These are phyloP conservation scores for Cymbopogon citratus DNA, from an alignment of 176 grass and related monocot species.

Conservation along the genomic window DNA sequence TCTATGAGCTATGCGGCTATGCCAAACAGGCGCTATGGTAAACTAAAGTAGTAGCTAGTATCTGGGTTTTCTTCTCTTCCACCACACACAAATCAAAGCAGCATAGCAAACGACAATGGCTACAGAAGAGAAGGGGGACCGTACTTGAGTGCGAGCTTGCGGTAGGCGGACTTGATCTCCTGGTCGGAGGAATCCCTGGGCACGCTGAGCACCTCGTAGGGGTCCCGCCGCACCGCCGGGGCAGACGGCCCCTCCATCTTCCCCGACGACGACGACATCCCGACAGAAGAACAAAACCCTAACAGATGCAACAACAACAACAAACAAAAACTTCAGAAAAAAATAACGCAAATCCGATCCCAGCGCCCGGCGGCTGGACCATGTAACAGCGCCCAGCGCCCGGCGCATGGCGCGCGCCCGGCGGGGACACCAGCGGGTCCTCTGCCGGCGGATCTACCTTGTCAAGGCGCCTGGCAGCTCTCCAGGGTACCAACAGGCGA, in stretches of 20 bases:
- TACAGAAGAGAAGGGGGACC: background rate
- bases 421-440: background rate
- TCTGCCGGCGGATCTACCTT: background rate
- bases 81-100: background rate
- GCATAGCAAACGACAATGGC: background rate
- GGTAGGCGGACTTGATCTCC: slow-evolving; percentile 96
- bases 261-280: slow-evolving; percentile 78
- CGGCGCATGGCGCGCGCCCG: background rate
- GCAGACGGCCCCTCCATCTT: slow-evolving; percentile 84
- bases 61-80: background rate
- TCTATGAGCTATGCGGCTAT: background rate
- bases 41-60: background rate
- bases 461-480: background rate
- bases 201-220: slow-evolving; percentile 91
- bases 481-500: too few relatives aligned
- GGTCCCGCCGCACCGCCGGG: slow-evolving; percentile 64
- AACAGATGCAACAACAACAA: background rate
- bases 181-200: slow-evolving; percentile 87
- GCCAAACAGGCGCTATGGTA: background rate
- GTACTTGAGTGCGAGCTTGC: slow-evolving; percentile 97
- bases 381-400: background rate
- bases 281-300: slow-evolving; percentile 15
- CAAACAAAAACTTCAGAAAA: background rate
- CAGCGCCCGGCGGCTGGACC: background rate
- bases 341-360: background rate